Conservation (phyloP, 257 asterid genomes). For the Cruciata laevipes region DNA sequence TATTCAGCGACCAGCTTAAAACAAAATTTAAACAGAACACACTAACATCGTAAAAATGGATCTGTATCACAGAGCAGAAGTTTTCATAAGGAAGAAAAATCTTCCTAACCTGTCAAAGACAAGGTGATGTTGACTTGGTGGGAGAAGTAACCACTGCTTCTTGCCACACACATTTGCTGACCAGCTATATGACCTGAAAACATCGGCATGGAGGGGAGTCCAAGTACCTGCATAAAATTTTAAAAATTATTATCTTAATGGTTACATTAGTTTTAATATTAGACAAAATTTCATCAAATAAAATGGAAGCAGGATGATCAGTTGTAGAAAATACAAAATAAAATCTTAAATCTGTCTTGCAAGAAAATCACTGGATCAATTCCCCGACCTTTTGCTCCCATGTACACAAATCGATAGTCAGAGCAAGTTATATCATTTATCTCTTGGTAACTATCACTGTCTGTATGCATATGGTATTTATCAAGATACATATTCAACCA, state of each 20-base stretch:
- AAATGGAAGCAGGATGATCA: neutral
- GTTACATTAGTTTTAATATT: neutral
- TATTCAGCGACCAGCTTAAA: neutral
- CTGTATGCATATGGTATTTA: constrained; percentile 61
- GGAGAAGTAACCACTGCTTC: constrained; percentile 81
- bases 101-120: constrained; percentile 61
- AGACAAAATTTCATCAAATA: neutral
- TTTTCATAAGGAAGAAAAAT: constrained; percentile 7
- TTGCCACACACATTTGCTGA: constrained; percentile 93
- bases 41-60: neutral
- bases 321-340: neutral
- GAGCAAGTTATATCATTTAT: constrained; percentile 72
- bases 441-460: constrained; percentile 41
- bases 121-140: constrained; percentile 71
- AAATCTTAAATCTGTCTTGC: constrained; percentile 18
- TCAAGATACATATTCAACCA: constrained; percentile 96
- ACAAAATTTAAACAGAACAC: neutral
- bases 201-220: constrained; percentile 99
- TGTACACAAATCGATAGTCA: constrained; percentile 92
- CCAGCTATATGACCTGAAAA: constrained; percentile 97
- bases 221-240: constrained; percentile 56
- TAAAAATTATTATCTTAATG: neutral
- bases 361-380: constrained; percentile 19
- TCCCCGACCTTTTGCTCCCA: constrained; percentile 89
- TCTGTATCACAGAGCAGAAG: neutral